These are phyloP conservation scores for Nitzschia putrida DNA, from an alignment of 108 stramenopile genomes.

Conservation along the genomic window DNA sequence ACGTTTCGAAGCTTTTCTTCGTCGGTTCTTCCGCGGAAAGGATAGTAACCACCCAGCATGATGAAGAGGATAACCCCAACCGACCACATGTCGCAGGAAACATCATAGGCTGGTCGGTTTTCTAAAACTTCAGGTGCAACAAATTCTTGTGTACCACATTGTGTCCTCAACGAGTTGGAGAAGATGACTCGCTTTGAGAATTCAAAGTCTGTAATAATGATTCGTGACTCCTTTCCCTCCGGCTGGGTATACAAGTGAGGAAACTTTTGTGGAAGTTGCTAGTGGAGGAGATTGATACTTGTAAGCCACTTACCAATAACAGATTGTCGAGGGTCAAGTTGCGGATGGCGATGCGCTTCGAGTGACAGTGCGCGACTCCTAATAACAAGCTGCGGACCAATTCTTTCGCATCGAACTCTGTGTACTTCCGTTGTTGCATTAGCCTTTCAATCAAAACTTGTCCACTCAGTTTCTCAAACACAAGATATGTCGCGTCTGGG, in stretches of 20 bases:
- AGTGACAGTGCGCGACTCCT: slow-evolving; percentile 76
- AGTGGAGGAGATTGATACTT: slow-evolving; percentile 44
- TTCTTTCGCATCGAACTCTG: slow-evolving; percentile 84
- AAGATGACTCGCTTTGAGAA: slow-evolving; percentile 82
- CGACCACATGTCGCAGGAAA: slow-evolving; percentile 89
- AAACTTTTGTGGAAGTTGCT: slow-evolving; percentile 10
- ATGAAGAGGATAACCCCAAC: slow-evolving; percentile 90
- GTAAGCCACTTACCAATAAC: slow-evolving; percentile 47
- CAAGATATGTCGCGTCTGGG: slow-evolving; percentile 56
- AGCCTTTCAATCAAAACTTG: slow-evolving; percentile 92
- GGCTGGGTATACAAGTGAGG: slow-evolving; percentile 31
- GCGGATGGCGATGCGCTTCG: slow-evolving; percentile 78
- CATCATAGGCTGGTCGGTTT: slow-evolving; percentile 73
- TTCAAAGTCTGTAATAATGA: slow-evolving; percentile 96
- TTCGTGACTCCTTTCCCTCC: slow-evolving; percentile 58
- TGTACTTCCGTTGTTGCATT: slow-evolving; percentile 67
- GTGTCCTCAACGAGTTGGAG: slow-evolving; percentile 63
- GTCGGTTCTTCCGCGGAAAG: slow-evolving; percentile 57
- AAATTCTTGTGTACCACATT: slow-evolving; percentile 89
- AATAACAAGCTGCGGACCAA: slow-evolving; percentile 58
- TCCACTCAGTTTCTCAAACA: slow-evolving; percentile 74
- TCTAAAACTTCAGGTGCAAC: slow-evolving; percentile 89
- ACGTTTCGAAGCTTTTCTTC: slow-evolving; percentile 67
- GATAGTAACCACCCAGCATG: slow-evolving; percentile 74
- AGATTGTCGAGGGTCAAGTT: slow-evolving; percentile 89